Conservation (phyloP, 2,329 filamentous ascomycete genomes). For the Zasmidium cellare region DNA sequence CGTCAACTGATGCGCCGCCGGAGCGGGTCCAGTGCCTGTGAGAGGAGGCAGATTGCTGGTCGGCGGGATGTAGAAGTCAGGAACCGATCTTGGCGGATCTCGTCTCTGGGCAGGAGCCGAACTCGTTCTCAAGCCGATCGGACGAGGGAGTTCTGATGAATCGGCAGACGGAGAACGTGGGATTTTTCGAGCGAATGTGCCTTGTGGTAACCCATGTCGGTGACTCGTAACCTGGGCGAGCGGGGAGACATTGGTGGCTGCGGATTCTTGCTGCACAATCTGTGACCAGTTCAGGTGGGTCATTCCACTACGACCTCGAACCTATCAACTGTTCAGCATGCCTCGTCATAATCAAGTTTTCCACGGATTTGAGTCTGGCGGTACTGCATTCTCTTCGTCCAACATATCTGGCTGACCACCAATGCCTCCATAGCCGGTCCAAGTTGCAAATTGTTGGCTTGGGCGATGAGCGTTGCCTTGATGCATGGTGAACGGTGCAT, state of each 20-base stretch:
- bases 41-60: constrained; percentile 11
- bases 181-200: background rate
- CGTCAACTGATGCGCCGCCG: too few species aligned
- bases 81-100: background rate
- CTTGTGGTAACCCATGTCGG: background rate
- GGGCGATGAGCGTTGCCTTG: constrained; percentile 17
- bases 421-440: constrained; percentile 30
- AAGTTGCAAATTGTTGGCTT: constrained; percentile 31
- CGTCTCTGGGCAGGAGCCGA: background rate
- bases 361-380: constrained; percentile 28
- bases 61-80: constrained; percentile 10
- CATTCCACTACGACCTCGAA: constrained; percentile 3
- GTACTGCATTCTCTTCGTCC: constrained; percentile 35
- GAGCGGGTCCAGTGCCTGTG: constrained; percentile 11
- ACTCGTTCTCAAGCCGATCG: background rate
- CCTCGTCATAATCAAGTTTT: constrained; percentile 7
- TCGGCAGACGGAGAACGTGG: background rate
- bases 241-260: background rate
- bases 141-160: background rate
- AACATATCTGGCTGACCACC: constrained; percentile 24
- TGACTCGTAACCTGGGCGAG: background rate
- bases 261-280: background rate
- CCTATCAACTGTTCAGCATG: constrained; percentile 3
- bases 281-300: constrained; percentile 4
- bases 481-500: constrained; percentile 12